Evolutionary conservation across 2,329 filamentous ascomycete species (phyloP).

Genomic region (Colletotrichum cordylinicola): DNA sequence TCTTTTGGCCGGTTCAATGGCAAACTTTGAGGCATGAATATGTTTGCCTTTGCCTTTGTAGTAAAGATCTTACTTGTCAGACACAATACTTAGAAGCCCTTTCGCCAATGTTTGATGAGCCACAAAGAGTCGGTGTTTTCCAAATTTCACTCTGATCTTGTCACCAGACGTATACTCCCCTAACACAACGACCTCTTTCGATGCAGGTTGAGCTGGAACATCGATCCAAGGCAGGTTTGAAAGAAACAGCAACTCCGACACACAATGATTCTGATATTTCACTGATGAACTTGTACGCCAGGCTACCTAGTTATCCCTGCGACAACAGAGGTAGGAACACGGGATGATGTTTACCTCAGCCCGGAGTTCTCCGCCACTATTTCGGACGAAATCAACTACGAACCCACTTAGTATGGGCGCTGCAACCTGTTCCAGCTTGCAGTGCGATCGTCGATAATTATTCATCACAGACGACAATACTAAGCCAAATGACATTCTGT

Average conservation of each 20-base stretch:
- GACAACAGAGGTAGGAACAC: neutral
- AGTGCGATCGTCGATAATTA: neutral
- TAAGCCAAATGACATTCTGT: neutral
- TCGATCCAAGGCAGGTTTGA: neutral
- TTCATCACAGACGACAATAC: neutral
- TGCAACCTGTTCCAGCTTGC: neutral
- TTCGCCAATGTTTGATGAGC: neutral
- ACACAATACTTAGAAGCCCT: neutral
- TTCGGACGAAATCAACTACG: neutral
- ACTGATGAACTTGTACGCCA: neutral
- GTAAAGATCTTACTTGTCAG: neutral
- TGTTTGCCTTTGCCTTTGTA: neutral
- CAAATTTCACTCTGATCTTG: neutral
- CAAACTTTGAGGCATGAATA: neutral
- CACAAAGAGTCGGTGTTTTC: neutral
- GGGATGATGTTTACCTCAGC: neutral
- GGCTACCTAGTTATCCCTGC: neutral
- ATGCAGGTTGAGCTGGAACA: neutral
- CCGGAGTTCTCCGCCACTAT: neutral
- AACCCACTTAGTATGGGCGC: neutral
- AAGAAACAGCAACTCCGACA: neutral
- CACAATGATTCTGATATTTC: neutral
- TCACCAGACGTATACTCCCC: neutral
- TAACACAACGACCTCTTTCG: neutral
- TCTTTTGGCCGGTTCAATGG: neutral